A percentile compares a stretch with the other conserved stretches of the same genome.
Conservation (phyloP, 1,139 yeast genomes). For the Sugiyamaella xylanicola region DNA sequence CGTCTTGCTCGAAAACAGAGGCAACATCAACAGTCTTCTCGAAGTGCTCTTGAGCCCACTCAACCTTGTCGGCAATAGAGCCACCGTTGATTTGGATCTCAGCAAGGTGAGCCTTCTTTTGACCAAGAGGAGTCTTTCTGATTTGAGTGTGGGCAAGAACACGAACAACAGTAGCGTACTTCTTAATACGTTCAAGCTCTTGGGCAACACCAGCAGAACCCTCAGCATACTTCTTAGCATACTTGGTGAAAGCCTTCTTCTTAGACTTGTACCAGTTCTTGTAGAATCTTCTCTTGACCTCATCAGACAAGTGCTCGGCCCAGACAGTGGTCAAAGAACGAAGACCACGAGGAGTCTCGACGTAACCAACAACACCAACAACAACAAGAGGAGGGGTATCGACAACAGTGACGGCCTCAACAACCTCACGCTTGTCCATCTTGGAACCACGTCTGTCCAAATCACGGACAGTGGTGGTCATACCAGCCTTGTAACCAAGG, state of each 20-base stretch:
- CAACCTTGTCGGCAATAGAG: slow-evolving; percentile 93
- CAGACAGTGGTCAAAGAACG: slow-evolving; percentile 99
- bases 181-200: slow-evolving; percentile 97
- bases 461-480: slow-evolving; percentile 99
- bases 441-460: slow-evolving; percentile 99
- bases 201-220: slow-evolving; percentile 87
- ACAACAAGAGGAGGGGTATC: slow-evolving; percentile 99
- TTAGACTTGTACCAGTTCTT: slow-evolving; percentile 99
- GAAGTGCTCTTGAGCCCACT: slow-evolving; percentile 98
- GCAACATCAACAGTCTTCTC: slow-evolving; percentile 97
- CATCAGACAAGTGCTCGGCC: slow-evolving; percentile 99
- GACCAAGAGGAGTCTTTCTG: slow-evolving; percentile 98
- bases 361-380: slow-evolving; percentile 99
- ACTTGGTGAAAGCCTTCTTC: slow-evolving; percentile 99
- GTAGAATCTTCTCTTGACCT: slow-evolving; percentile 99
- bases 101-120: slow-evolving; percentile 99
- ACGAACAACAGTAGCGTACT: slow-evolving; percentile 98
- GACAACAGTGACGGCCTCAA: slow-evolving; percentile 98
- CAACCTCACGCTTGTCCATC: slow-evolving; percentile 99
- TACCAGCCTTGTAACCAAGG: slow-evolving; percentile 99
- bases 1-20: slow-evolving; percentile 97
- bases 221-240: slow-evolving; percentile 97
- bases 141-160: slow-evolving; percentile 99
- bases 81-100: slow-evolving; percentile 99
- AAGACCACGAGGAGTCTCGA: slow-evolving; percentile 99